phyloP scores from a whole-genome alignment of 768 basidiomycete species.

The Dendrothele bispora region DNA sequence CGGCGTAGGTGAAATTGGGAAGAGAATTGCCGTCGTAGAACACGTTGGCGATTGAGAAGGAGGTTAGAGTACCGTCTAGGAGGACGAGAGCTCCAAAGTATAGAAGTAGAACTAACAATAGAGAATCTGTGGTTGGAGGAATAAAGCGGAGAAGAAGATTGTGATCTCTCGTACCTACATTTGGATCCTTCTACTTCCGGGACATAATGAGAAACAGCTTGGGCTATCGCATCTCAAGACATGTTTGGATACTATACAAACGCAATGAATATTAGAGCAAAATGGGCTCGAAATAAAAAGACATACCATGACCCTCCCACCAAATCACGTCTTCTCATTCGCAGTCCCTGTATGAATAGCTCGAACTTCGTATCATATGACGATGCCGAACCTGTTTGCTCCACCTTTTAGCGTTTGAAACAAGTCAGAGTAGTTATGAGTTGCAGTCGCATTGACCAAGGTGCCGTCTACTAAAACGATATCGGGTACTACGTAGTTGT shows the following conservation, averaged over 20 bases:
- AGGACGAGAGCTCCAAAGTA: conserved; percentile 24
- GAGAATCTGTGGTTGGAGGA: not conserved
- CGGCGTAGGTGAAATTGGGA: conserved; percentile 27
- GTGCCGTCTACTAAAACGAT: conserved; percentile 40
- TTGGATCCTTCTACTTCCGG: conserved; percentile 35
- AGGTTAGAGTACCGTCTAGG: conserved; percentile 18
- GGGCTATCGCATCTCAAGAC: conserved; percentile 34
- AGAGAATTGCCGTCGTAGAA: conserved; percentile 36
- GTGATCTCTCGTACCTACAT: conserved; percentile 34
- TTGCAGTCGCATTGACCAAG: conserved; percentile 38
- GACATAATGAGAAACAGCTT: conserved; percentile 36
- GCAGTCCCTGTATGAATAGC: conserved; percentile 38
- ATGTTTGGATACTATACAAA: conserved; percentile 32
- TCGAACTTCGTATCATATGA: conserved; percentile 40
- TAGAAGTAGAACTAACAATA: conserved; percentile 16
- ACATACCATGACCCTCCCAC: conserved; percentile 36
- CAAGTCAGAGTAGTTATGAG: conserved; percentile 39
- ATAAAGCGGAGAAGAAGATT: too few relatives aligned
- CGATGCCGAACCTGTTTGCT: conserved; percentile 45
- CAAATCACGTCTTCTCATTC: conserved; percentile 35
- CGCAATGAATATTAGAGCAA: not conserved
- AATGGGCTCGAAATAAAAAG: not conserved
- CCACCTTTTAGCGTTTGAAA: conserved; percentile 45
- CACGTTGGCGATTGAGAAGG: conserved; percentile 26
- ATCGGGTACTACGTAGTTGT: conserved; percentile 35